phyloP scores from a whole-genome alignment of 805 yeast genomes.

The Crinitomyces ghanaensis region DNA sequence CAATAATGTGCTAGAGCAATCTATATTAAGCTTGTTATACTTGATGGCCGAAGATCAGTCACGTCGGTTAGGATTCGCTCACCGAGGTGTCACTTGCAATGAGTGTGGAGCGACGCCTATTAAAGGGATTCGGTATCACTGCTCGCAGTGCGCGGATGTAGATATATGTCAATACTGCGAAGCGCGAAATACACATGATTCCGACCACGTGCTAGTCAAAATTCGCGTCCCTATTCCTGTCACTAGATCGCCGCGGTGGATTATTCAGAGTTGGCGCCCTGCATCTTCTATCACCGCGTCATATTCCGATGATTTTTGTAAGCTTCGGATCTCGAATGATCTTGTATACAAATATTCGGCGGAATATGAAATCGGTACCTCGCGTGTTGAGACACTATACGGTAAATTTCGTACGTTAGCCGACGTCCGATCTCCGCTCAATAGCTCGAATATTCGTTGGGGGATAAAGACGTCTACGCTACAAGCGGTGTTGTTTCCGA shows the following conservation, averaged over 20 bases:
- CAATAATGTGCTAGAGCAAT: conserved; percentile 6
- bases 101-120: conserved; percentile 27
- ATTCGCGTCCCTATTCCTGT: conserved; percentile 22
- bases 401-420: too few species aligned
- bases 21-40: conserved; percentile 14
- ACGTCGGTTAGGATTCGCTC: conserved; percentile 16
- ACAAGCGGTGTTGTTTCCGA: not conserved
- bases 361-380: too few species aligned
- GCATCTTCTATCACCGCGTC: too few species aligned
- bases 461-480: too few species aligned
- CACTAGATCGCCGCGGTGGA: conserved; percentile 19
- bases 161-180: conserved; percentile 42
- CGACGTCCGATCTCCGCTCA: too few species aligned
- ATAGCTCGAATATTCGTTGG: too few species aligned
- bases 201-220: conserved; percentile 18
- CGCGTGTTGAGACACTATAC: too few species aligned
- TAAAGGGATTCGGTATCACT: conserved; percentile 38
- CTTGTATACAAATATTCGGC: too few species aligned
- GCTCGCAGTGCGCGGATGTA: conserved; percentile 41
- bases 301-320: too few species aligned
- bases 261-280: conserved; percentile 13
- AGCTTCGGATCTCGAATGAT: too few species aligned
- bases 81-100: conserved; percentile 24
- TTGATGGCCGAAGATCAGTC: conserved; percentile 18
- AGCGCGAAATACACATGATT: conserved; percentile 15